Evolutionary conservation across 768 basidiomycete species (phyloP), one percentile per base, ranked within the genome.

Genomic region (Podaxis sp.): DNA sequence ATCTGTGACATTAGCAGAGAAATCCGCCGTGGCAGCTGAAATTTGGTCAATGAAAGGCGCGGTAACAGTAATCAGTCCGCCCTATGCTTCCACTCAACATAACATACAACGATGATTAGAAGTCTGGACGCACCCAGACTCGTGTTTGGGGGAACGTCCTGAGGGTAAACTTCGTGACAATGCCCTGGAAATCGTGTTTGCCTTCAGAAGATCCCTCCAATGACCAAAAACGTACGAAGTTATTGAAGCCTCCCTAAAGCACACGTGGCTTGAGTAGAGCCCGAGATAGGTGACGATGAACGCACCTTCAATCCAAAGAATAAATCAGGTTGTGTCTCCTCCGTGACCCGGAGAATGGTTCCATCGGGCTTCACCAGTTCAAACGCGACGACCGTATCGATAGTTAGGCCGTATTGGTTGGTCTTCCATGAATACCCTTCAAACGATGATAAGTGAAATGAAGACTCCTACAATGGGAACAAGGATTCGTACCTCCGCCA

Each of bases 371-470:
- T 73, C 0, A 86, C 86, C 1, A 89, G 74, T 64, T 88, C 84
- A 65, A 73, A 86, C 0, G 79, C 78, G n/a, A 73, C 71, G 37
- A 88, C 75, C 1, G 76, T 85, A 63, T 89, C 87, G n/a, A 81
- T 66, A 0, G 83, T 81, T 55, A 90, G 64, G 12, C 88, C 87
- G 63, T 81, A 75, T 59, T 87, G 84, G 63, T 88, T 87, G 0
- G 84, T 83, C 56, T 79, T 73, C 82, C 82, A 89, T 12, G 88
- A 88, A 66, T 86, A 89, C 2, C 88, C 87, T 79, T 17, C 1
- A 25, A 11, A 59, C 15, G 75, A 69, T 77, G 75, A 17, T 59
- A 76, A 75, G 1, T 74, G 74, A 13, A 17, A 13, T 37, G n/a
- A n/a, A 22, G 8, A 46, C 19, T 17, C 24, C 13, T 2, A 38